Evolutionary conservation across 2,329 filamentous ascomycete species (phyloP).

Genomic region (Westerdykella sp.): DNA sequence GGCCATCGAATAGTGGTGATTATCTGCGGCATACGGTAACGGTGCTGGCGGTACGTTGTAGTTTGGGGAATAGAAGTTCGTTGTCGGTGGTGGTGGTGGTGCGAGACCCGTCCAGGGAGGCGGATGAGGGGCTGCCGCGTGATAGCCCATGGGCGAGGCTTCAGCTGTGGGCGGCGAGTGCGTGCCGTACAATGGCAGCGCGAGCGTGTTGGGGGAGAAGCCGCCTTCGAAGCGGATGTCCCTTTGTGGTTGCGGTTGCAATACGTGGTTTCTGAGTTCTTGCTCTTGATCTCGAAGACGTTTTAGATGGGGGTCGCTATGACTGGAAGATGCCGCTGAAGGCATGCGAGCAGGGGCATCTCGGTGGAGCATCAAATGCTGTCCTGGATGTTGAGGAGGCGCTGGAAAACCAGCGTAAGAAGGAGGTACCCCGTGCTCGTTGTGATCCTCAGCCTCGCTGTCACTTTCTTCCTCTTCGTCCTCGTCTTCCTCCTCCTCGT

Average conservation of each 20-base stretch:
- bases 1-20: constrained; percentile 19
- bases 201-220: constrained; percentile 17
- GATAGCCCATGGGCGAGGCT: constrained; percentile 18
- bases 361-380: constrained; percentile 11
- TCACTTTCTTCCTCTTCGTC: constrained; percentile 11
- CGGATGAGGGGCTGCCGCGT: constrained; percentile 14
- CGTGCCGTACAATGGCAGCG: constrained; percentile 27
- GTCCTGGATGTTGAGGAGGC: constrained; percentile 4
- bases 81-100: constrained; percentile 11
- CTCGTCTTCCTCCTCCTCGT: constrained; percentile 12
- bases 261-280: constrained; percentile 29
- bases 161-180: constrained; percentile 16
- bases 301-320: constrained; percentile 20
- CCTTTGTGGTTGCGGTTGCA: constrained; percentile 33
- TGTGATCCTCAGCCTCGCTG: constrained; percentile 6
- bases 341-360: constrained; percentile 16
- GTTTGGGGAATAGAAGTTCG: constrained; percentile 18
- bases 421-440: constrained; percentile 2
- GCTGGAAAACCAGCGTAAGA: constrained; percentile 6
- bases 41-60: constrained; percentile 13
- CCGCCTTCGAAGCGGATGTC: constrained; percentile 24
- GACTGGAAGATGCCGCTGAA: constrained; percentile 17
- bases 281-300: constrained; percentile 29
- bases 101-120: constrained; percentile 13
- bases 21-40: constrained; percentile 18